phyloP scores from a whole-genome alignment of 164 flowering plant genomes.

The Aristolochia californica region DNA sequence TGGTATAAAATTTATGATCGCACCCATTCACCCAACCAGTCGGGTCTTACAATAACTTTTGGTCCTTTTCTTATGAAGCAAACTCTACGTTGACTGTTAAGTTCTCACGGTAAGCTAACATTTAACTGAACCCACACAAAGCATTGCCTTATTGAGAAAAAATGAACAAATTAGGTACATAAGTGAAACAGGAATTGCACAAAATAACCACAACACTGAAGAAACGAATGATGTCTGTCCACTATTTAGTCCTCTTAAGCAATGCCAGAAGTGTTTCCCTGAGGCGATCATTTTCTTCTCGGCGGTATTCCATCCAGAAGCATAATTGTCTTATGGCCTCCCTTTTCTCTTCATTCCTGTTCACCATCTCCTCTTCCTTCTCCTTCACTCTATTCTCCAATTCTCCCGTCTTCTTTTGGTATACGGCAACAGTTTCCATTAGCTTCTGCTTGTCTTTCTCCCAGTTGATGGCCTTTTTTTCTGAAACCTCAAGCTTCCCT shows the following conservation, averaged over 20 bases:
- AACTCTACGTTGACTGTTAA: no score
- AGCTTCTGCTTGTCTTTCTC: slow-evolving; percentile 24
- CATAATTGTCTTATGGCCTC: slow-evolving; percentile 83
- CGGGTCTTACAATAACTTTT: no score
- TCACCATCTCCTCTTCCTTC: slow-evolving; percentile 33
- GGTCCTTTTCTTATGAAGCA: no score
- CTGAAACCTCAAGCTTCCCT: slow-evolving; percentile 25
- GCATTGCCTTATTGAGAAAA: neutral
- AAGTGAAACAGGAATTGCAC: neutral
- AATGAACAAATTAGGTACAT: slow-evolving; percentile 7
- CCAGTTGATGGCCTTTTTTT: slow-evolving; percentile 18
- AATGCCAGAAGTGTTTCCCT: slow-evolving; percentile 24
- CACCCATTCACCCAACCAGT: no score
- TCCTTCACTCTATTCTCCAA: slow-evolving; percentile 33
- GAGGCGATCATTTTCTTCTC: slow-evolving; percentile 31
- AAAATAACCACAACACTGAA: neutral
- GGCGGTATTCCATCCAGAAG: slow-evolving; percentile 56
- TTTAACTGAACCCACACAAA: no score
- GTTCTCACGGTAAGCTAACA: no score
- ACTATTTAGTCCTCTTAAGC: slow-evolving; percentile 17
- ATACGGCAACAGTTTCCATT: slow-evolving; percentile 16
- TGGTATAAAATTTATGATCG: no score
- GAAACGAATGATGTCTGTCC: slow-evolving; percentile 13
- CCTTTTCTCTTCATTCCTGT: slow-evolving; percentile 58
- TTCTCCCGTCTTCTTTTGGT: slow-evolving; percentile 28